Conservation (phyloP, 257 asterid genomes). For the Nicotiana knightiana region DNA sequence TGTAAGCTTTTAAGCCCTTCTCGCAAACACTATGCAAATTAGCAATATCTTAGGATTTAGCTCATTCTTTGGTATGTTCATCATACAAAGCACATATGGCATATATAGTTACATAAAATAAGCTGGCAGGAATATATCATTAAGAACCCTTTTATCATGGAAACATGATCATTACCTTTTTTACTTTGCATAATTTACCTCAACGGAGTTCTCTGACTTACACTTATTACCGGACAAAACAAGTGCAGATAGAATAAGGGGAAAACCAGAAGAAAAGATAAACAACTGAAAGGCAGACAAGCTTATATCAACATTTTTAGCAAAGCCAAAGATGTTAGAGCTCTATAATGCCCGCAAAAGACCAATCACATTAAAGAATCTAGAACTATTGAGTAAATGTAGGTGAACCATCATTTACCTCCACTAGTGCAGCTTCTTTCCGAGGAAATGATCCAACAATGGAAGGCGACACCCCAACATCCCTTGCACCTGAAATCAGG, state of each 20-base stretch:
- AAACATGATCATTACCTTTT: background rate
- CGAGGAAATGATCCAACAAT: constrained; percentile 83
- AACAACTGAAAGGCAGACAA: background rate
- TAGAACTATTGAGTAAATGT: background rate
- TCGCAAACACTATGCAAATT: background rate
- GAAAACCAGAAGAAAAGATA: background rate
- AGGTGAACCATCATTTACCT: constrained; percentile 40
- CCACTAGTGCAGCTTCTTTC: constrained; percentile 91
- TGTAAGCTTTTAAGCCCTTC: background rate
- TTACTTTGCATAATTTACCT: background rate
- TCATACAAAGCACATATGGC: background rate
- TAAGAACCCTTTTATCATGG: background rate
- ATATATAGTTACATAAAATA: background rate
- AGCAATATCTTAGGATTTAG: background rate
- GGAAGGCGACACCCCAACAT: constrained; percentile 78
- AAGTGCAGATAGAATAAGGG: background rate
- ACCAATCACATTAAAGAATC: background rate
- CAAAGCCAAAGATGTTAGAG: constrained; percentile 2
- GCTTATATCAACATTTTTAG: background rate
- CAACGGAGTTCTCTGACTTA: background rate
- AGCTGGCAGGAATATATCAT: background rate
- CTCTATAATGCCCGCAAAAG: background rate
- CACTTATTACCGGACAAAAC: background rate
- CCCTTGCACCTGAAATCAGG: constrained; percentile 92
- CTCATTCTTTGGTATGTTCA: background rate